Percentiles rank a stretch among this genome's conserved stretches.
phyloP scores from a whole-genome alignment of 805 yeast genomes.

The Cyberlindnera amylophila region DNA sequence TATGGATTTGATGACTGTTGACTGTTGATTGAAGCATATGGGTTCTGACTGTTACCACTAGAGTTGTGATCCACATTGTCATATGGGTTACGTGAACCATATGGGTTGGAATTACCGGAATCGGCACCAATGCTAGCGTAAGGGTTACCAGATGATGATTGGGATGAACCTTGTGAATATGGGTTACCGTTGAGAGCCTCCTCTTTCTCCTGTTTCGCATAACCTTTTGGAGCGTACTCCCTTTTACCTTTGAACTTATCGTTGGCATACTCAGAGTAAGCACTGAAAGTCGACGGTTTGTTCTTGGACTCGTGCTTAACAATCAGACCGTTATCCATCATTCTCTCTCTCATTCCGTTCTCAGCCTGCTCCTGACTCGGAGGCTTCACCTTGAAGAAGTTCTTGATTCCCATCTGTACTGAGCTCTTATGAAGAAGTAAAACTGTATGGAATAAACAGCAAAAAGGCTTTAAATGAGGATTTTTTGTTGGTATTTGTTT shows the following conservation, averaged over 20 bases:
- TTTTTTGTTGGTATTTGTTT: background rate
- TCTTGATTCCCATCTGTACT: constrained; percentile 45
- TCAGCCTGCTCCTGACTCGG: constrained; percentile 43
- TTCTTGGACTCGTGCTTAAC: constrained; percentile 31
- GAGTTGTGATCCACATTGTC: background rate
- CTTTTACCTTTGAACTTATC: constrained; percentile 32
- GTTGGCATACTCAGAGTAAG: constrained; percentile 44
- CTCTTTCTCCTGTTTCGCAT: constrained; percentile 28
- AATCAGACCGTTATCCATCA: constrained; percentile 41
- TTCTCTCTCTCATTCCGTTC: constrained; percentile 37
- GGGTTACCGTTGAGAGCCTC: constrained; percentile 10
- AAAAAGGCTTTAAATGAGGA: background rate
- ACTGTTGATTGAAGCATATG: constrained; percentile 1
- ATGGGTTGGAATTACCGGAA: constrained; percentile 4
- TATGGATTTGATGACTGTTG: constrained; percentile 3
- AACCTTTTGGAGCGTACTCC: constrained; percentile 38
- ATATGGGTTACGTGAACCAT: too few relatives aligned
- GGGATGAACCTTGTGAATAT: constrained; percentile 4
- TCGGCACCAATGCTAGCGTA: constrained; percentile 10
- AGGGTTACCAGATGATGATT: constrained; percentile 12
- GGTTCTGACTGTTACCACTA: background rate
- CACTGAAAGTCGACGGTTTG: constrained; percentile 41
- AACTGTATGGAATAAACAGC: too few relatives aligned
- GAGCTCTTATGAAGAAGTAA: too few relatives aligned
- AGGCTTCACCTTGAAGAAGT: constrained; percentile 41